A percentile compares a stretch with the other conserved stretches of the same genome.
Evolutionary conservation across 768 basidiomycete species (phyloP).

Genomic region (Leccinum boreale): DNA sequence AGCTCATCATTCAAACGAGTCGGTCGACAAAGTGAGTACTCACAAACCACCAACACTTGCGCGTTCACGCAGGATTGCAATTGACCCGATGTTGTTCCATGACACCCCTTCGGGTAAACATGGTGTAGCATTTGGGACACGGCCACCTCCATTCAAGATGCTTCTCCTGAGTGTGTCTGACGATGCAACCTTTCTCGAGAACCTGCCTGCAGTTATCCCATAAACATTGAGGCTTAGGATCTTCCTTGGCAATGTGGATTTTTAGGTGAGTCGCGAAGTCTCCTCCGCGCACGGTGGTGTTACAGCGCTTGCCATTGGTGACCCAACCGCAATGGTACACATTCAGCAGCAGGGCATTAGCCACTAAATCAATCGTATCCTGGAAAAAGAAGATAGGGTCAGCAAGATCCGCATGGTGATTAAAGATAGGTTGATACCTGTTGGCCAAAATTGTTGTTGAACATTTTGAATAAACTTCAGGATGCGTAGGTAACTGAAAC

Average conservation of each 20-base stretch:
- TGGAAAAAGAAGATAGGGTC: background rate
- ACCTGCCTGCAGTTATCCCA: slow-evolving; percentile 17
- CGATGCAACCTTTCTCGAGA: slow-evolving; percentile 12
- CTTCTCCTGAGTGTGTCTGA: slow-evolving; percentile 21
- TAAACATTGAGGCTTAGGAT: slow-evolving; percentile 3
- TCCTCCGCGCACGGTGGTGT: slow-evolving; percentile 2
- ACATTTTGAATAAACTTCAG: slow-evolving; percentile 5
- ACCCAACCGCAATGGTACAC: slow-evolving; percentile 11
- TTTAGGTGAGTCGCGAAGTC: slow-evolving; percentile 19
- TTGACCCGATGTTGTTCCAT: slow-evolving; percentile 13
- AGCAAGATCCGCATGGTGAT: background rate
- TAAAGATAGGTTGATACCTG: slow-evolving; percentile 6
- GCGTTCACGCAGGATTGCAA: slow-evolving; percentile 6
- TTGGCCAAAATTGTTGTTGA: slow-evolving; percentile 8
- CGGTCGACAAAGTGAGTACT: background rate
- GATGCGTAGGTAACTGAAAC: background rate
- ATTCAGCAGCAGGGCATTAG: background rate
- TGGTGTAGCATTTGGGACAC: slow-evolving; percentile 12
- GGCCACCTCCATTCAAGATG: slow-evolving; percentile 25
- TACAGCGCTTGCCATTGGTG: slow-evolving; percentile 8
- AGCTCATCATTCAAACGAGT: background rate
- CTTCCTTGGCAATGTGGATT: slow-evolving; percentile 4
- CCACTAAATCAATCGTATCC: slow-evolving; percentile 10
- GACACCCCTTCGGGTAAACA: slow-evolving; percentile 19
- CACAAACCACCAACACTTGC: background rate